Conservation (phyloP, 306 rosid species). For the Hylodesmum podocarpum region DNA sequence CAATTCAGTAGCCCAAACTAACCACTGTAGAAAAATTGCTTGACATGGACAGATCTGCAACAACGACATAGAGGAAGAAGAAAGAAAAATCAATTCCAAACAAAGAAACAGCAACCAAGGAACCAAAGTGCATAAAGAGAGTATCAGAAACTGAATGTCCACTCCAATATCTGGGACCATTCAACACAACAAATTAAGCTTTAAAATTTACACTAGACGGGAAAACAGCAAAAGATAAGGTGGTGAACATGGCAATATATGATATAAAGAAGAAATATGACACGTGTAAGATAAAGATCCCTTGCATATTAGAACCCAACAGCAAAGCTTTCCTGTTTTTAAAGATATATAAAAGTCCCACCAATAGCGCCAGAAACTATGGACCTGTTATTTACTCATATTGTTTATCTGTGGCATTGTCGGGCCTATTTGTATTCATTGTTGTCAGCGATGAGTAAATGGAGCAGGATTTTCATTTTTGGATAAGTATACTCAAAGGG, state of each 20-base stretch:
- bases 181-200: slow-evolving; percentile 14
- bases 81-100: slow-evolving; percentile 43
- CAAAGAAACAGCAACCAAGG: background rate
- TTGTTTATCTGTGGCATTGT: background rate
- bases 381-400: background rate
- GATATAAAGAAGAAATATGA: background rate
- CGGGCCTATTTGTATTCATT: background rate
- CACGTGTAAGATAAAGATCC: background rate
- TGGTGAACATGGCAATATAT: slow-evolving; percentile 13
- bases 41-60: slow-evolving; percentile 68
- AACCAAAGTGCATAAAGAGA: slow-evolving; percentile 18
- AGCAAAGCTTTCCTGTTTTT: background rate
- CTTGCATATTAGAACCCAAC: background rate
- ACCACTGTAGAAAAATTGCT: slow-evolving; percentile 75
- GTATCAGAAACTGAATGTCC: background rate
- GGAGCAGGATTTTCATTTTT: background rate
- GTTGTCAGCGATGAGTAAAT: background rate
- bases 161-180: slow-evolving; percentile 16
- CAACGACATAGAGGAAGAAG: slow-evolving; percentile 33
- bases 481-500: slow-evolving; percentile 6
- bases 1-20: slow-evolving; percentile 39
- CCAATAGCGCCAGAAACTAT: background rate
- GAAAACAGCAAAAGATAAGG: slow-evolving; percentile 16
- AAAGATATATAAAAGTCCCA: slow-evolving; percentile 5
- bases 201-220: slow-evolving; percentile 15